Conservation (phyloP, 768 basidiomycete genomes). For the Termitomyces sp. region DNA sequence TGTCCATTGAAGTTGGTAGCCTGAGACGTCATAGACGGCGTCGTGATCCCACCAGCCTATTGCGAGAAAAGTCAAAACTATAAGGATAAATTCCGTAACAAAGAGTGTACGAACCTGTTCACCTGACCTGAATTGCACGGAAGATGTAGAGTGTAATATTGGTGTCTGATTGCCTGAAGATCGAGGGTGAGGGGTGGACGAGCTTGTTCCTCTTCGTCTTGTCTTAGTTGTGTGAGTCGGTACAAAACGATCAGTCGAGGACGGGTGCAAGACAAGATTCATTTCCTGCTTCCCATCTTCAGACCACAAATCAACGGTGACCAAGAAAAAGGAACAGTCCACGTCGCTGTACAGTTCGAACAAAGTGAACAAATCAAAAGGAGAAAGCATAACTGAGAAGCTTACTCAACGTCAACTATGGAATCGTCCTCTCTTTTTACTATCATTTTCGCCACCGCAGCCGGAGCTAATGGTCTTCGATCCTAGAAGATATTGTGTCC, state of each 20-base stretch:
- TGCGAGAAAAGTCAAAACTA: conserved; percentile 6
- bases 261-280: conserved; percentile 87
- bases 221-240: conserved; percentile 40
- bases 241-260: conserved; percentile 71
- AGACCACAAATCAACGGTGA: conserved; percentile 92
- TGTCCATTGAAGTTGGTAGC: conserved; percentile 35
- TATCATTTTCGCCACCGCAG: conserved; percentile 82
- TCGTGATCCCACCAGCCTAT: conserved; percentile 20
- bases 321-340: conserved; percentile 83
- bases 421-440: conserved; percentile 63
- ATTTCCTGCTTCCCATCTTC: conserved; percentile 76
- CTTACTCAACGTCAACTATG: conserved; percentile 73
- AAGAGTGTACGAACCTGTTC: conserved; percentile 35
- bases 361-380: background rate
- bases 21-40: conserved; percentile 35
- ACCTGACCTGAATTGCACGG: conserved; percentile 36
- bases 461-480: conserved; percentile 87
- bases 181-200: conserved; percentile 27
- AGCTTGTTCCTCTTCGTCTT: conserved; percentile 35
- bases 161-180: conserved; percentile 42
- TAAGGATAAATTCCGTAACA: conserved; percentile 3
- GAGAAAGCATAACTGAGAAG: conserved; percentile 11
- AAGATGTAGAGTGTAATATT: conserved; percentile 40
- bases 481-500: conserved; percentile 67
- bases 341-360: conserved; percentile 51